Evolutionary conservation across 129 eudicot species (phyloP).

Genomic region (Flaveria robusta): DNA sequence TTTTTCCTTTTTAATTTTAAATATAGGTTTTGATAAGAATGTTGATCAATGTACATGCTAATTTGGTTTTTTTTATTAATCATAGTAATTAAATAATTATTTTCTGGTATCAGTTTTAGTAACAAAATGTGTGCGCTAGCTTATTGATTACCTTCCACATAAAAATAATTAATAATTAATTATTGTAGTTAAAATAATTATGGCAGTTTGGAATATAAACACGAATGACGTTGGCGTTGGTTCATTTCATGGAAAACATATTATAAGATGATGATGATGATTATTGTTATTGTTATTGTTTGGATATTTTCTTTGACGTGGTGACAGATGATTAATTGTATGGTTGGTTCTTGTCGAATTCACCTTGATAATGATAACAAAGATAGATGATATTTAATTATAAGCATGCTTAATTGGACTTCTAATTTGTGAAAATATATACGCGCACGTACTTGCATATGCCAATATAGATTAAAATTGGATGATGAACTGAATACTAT

Average conservation of each 20-base stretch:
- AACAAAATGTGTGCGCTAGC: not conserved
- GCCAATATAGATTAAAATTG: not conserved
- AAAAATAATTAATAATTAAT: not conserved
- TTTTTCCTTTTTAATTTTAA: not conserved
- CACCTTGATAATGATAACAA: not conserved
- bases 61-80: not conserved
- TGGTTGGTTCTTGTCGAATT: slow-evolving; percentile 20
- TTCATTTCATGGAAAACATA: not conserved
- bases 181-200: not conserved
- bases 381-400: not conserved
- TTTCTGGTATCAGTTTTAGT: not conserved
- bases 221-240: slow-evolving; percentile 16
- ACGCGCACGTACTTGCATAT: not conserved
- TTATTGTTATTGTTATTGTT: not conserved
- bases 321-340: not conserved
- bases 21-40: not conserved
- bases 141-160: not conserved
- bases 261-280: not conserved
- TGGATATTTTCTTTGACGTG: slow-evolving; percentile 23
- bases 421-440: not conserved
- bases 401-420: slow-evolving; percentile 13
- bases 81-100: not conserved
- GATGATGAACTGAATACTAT: no score
- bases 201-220: slow-evolving; percentile 12
- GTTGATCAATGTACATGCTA: slow-evolving; percentile 3